A percentile compares a stretch with the other conserved stretches of the same genome.
phyloP scores from a whole-genome alignment of 495 filamentous ascomycete species.

The Aspergillus heteromorphus region DNA sequence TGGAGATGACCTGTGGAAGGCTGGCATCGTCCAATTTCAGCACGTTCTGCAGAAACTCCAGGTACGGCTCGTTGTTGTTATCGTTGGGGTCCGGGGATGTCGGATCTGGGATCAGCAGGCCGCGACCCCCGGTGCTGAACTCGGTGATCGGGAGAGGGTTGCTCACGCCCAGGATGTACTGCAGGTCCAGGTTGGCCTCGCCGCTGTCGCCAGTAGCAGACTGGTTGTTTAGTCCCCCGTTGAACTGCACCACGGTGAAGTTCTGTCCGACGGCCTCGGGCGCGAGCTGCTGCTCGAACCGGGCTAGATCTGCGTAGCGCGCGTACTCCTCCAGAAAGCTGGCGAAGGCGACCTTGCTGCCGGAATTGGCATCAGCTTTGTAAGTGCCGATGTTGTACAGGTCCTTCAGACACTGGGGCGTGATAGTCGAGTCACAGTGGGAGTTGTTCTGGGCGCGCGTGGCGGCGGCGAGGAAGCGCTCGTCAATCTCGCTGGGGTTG shows the following conservation, averaged over 20 bases:
- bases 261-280: conserved; percentile 53
- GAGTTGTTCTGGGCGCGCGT: conserved; percentile 15
- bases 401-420: conserved; percentile 53
- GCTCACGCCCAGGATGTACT: conserved; percentile 59
- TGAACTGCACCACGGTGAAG: conserved; percentile 57
- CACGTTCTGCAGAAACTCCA: conserved; percentile 62
- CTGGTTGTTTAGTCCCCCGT: conserved; percentile 53
- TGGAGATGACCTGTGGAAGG: conserved; percentile 71
- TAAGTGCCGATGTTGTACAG: conserved; percentile 58
- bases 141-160: conserved; percentile 57
- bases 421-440: conserved; percentile 44
- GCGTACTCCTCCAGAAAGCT: conserved; percentile 67
- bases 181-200: conserved; percentile 74
- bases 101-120: conserved; percentile 56
- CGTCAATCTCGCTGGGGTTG: conserved; percentile 21
- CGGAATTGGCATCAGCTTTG: conserved; percentile 27
- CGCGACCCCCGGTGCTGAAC: conserved; percentile 63
- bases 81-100: conserved; percentile 46
- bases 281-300: conserved; percentile 49
- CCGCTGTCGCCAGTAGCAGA: conserved; percentile 40
- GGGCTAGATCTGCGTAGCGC: conserved; percentile 51
- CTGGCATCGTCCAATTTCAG: conserved; percentile 42
- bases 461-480: conserved; percentile 15
- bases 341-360: conserved; percentile 54
- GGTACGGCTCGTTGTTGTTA: conserved; percentile 71